A percentile compares a stretch with the other conserved stretches of the same genome.
These are phyloP conservation scores for Eremothecium gossypii DNA, from an alignment of 1,139 yeast genomes.

Conservation along the genomic window DNA sequence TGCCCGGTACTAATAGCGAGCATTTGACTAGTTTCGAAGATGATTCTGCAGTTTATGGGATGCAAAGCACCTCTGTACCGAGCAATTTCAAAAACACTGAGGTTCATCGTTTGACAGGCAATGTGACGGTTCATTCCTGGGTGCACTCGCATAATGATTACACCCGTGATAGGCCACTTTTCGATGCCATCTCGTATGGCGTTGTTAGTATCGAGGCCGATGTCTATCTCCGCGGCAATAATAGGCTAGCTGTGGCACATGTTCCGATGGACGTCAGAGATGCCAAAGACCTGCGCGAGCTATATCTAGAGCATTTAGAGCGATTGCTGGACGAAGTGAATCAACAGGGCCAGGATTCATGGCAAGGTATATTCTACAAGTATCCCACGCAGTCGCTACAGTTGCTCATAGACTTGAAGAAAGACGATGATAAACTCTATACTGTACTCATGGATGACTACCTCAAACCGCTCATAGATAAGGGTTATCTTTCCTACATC, in stretches of 20 bases:
- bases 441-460: slow-evolving; percentile 28
- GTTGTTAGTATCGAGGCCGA: slow-evolving; percentile 62
- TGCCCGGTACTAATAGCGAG: no score
- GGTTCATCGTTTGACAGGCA: slow-evolving; percentile 35
- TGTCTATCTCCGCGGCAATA: slow-evolving; percentile 36
- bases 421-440: slow-evolving; percentile 31
- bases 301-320: slow-evolving; percentile 48
- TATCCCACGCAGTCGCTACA: slow-evolving; percentile 35
- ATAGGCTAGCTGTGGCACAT: slow-evolving; percentile 56
- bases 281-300: slow-evolving; percentile 37
- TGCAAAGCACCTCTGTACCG: no score
- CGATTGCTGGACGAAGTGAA: slow-evolving; percentile 38
- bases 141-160: slow-evolving; percentile 72
- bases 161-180: slow-evolving; percentile 53
- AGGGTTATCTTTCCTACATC: slow-evolving; percentile 33
- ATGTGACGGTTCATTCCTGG: slow-evolving; percentile 38
- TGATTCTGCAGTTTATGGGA: no score
- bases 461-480: slow-evolving; percentile 31
- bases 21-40: no score
- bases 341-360: slow-evolving; percentile 2
- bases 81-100: neutral
- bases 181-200: slow-evolving; percentile 53
- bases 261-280: slow-evolving; percentile 38
- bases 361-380: slow-evolving; percentile 37
- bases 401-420: slow-evolving; percentile 42